Percentiles rank a stretch among this genome's conserved stretches.
These are phyloP conservation scores for Aspergillus terreus DNA, from an alignment of 2,329 filamentous ascomycete genomes.

Conservation along the genomic window DNA sequence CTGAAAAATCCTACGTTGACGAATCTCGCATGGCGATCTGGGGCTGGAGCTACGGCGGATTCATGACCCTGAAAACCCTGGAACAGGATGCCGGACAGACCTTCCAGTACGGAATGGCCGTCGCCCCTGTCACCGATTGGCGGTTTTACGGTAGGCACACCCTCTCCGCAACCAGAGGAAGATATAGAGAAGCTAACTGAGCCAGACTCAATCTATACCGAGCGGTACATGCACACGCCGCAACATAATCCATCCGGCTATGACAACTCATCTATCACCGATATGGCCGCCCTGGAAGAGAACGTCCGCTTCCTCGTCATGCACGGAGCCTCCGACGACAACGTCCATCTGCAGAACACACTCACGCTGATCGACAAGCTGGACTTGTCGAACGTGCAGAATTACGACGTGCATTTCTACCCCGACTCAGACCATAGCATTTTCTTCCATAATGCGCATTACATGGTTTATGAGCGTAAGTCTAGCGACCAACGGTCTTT, in stretches of 20 bases:
- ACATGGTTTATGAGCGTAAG: conserved; percentile 90
- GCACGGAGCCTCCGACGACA: conserved; percentile 96
- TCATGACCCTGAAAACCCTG: conserved; percentile 89
- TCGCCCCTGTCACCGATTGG: conserved; percentile 98
- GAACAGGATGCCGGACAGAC: conserved; percentile 85
- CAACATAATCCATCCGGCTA: conserved; percentile 78
- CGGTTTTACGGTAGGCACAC: conserved; percentile 67
- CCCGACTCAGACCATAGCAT: conserved; percentile 95
- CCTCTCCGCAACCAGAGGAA: background rate
- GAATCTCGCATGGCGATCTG: conserved; percentile 80
- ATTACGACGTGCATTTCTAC: conserved; percentile 96
- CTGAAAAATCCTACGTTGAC: conserved; percentile 78
- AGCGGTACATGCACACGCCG: conserved; percentile 91
- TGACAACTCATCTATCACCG: conserved; percentile 66
- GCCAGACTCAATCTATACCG: conserved; percentile 35
- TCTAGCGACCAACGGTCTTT: background rate
- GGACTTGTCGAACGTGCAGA: conserved; percentile 75
- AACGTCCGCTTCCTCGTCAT: conserved; percentile 90
- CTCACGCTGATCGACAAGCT: conserved; percentile 81
- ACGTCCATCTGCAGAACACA: conserved; percentile 95
- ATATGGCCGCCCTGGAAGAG: conserved; percentile 67
- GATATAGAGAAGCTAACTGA: conserved; percentile 1
- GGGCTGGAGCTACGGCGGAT: conserved; percentile 98
- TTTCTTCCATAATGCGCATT: conserved; percentile 88
- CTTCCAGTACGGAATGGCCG: conserved; percentile 96